Conservation (phyloP, 352 stramenopile genomes). For the Phytophthora kernoviae region DNA sequence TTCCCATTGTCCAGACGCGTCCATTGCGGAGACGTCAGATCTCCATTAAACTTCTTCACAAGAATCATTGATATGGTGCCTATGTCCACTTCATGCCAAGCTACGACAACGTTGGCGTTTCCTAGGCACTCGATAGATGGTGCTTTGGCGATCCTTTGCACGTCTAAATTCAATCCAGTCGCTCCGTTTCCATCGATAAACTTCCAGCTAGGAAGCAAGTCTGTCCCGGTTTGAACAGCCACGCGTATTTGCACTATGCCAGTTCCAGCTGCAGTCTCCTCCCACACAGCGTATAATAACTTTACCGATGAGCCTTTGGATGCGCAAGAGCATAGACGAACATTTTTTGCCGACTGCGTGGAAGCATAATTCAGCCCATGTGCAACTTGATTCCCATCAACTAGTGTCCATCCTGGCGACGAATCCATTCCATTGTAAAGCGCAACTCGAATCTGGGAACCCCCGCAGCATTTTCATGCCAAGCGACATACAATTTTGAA, state of each 20-base stretch:
- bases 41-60: constrained; percentile 50
- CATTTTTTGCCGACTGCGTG: constrained; percentile 36
- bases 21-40: constrained; percentile 43
- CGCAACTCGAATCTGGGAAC: constrained; percentile 55
- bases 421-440: constrained; percentile 55
- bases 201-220: constrained; percentile 43
- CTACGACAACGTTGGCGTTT: constrained; percentile 42
- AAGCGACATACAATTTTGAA: constrained; percentile 58
- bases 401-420: constrained; percentile 53
- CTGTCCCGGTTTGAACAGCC: constrained; percentile 44
- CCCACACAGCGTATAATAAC: constrained; percentile 56
- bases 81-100: constrained; percentile 52
- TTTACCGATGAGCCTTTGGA: constrained; percentile 15
- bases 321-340: constrained; percentile 46
- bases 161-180: constrained; percentile 49
- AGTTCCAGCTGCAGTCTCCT: constrained; percentile 42
- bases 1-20: constrained; percentile 32
- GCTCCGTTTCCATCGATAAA: constrained; percentile 58
- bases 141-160: constrained; percentile 21
- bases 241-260: constrained; percentile 55
- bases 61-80: constrained; percentile 24
- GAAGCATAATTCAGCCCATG: constrained; percentile 51
- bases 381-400: constrained; percentile 51
- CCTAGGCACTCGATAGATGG: constrained; percentile 51
- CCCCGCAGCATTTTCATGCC: constrained; percentile 47